Conservation (phyloP, 129 eudicot genomes). For the Lactuca sativa region DNA sequence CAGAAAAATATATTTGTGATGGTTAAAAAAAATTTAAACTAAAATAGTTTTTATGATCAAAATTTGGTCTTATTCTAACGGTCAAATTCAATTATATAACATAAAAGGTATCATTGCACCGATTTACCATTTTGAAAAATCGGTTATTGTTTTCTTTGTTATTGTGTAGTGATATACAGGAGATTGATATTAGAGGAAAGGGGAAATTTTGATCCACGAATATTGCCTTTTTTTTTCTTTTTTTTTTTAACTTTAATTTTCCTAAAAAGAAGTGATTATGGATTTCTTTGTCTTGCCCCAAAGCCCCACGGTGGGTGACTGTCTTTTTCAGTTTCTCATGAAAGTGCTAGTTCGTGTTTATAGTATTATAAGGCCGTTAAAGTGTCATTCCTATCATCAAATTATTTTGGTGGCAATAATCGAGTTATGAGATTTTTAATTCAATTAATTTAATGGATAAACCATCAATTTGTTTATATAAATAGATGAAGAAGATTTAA, state of each 20-base stretch:
- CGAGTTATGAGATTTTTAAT: background rate
- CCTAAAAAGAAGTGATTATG: constrained; percentile 31
- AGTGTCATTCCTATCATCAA: constrained; percentile 26
- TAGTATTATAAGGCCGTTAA: constrained; percentile 27
- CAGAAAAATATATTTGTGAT: too few species aligned
- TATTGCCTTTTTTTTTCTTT: constrained; percentile 14
- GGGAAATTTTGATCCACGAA: constrained; percentile 17
- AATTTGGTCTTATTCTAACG: too few species aligned
- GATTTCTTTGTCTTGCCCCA: constrained; percentile 6
- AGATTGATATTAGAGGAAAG: background rate
- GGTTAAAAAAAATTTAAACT: too few species aligned
- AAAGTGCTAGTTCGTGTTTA: constrained; percentile 8
- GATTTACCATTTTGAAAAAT: background rate
- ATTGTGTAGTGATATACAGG: background rate
- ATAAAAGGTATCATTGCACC: background rate
- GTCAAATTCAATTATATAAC: too few species aligned
- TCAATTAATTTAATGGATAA: background rate
- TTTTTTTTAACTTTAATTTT: constrained; percentile 13
- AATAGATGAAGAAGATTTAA: too few species aligned
- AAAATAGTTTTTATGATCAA: too few species aligned
- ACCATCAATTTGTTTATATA: too few species aligned
- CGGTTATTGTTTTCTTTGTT: constrained; percentile 15
- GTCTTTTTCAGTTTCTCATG: constrained; percentile 18
- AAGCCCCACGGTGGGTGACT: constrained; percentile 43
- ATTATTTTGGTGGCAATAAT: background rate